Base-by-base conservation (phyloP, 306 rosid species). In the Alnus rubra region DNA sequence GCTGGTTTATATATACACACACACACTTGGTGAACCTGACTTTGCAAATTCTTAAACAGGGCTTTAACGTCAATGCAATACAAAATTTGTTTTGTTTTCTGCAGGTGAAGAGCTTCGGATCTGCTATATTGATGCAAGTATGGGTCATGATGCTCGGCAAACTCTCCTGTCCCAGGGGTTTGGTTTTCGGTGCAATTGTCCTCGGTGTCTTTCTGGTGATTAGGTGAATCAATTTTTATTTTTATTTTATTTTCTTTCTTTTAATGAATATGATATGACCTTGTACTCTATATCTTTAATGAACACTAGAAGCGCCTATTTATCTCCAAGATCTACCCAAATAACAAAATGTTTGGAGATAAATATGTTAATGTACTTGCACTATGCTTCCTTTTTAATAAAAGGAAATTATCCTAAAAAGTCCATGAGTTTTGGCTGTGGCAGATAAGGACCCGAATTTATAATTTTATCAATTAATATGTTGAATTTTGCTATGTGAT, bases 71-170 rank as follows among this genome's bases (percentile, higher is more conserved):
- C 67, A 33, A 33, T 63, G 44, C 69, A 16, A 31, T 37, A 7
- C 71, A 65, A 65, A 65, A 5, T 65, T 65, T 65, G 50, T 65
- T 37, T 37, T 30, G 71, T 18, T 37, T 65, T 37, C 76, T 19
- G 60, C 88, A 94, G 98, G 92, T 14, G 98, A 94, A 89, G 98
- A 94, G 84, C 93, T 94, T 15, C 88, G 95, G 85, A 92, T 94
- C 69, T 91, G 98, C 89, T 94, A 94, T 55, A 94, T 94, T 6
- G 97, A 94, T 78, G 90, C 95, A 70, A 94, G 97, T 81, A 81
- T 91, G 88, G 83, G 84, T 62, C 83, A 55, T 5, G 87, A 82
- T 82, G 97, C 97, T 62, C 86, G 98, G 54, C 97, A 65, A 85
- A 82, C 82, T 54, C 51, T 88, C 49, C 81, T 92, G 78, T 83